phyloP scores from a whole-genome alignment of 768 basidiomycete genomes.

The Suillus ampliporus region DNA sequence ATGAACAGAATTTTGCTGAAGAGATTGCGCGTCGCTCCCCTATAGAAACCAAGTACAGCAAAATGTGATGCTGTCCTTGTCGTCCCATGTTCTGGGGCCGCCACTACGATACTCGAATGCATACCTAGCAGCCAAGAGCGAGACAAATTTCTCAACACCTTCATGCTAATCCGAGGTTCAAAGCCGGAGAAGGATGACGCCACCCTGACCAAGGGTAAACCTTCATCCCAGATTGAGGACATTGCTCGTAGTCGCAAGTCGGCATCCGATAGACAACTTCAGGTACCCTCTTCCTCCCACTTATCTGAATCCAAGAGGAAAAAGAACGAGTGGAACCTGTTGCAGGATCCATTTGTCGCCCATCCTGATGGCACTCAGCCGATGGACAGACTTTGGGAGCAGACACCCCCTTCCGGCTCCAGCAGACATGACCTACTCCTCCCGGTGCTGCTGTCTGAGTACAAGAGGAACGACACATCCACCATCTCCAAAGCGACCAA shows the following conservation, averaged over 20 bases:
- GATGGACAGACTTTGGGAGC: background rate
- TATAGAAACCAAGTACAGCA: background rate
- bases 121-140: background rate
- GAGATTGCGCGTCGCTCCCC: background rate
- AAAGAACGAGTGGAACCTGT: rapidly evolving
- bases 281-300: background rate
- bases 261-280: background rate
- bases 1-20: no score
- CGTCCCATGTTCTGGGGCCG: background rate
- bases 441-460: background rate
- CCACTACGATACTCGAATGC: no score
- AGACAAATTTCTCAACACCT: background rate
- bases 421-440: background rate
- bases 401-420: no score
- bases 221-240: background rate
- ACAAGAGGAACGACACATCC: background rate
- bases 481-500: background rate
- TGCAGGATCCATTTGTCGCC: background rate
- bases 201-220: no score
- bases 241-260: background rate
- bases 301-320: no score
- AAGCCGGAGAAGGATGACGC: background rate
- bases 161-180: background rate
- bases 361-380: background rate
- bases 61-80: background rate